A percentile compares a stretch with the other conserved stretches of the same genome.
Evolutionary conservation across 106 monocot genomes (phyloP).

Genomic region (Platanthera guangdongensis): DNA sequence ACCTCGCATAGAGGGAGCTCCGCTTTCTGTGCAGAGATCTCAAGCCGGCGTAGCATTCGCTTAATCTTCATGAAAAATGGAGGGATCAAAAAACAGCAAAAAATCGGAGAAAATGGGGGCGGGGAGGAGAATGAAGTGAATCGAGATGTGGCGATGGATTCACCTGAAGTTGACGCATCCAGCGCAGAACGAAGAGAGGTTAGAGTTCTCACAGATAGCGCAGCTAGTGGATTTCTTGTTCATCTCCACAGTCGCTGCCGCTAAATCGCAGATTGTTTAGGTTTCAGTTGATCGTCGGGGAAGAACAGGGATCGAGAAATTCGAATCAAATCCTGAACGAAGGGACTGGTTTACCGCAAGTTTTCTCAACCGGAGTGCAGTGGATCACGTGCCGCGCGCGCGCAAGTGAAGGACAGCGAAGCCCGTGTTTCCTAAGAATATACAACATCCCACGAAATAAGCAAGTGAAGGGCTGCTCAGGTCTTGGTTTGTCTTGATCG

Average conservation of each 20-base stretch:
- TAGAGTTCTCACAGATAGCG: conserved; percentile 60
- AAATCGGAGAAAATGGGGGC: background rate
- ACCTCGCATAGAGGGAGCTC: conserved; percentile 36
- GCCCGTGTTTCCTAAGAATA: too few species aligned
- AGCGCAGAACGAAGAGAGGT: conserved; percentile 65
- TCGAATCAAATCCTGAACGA: background rate
- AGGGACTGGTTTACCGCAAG: too few species aligned
- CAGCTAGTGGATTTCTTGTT: conserved; percentile 41
- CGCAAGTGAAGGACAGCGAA: too few species aligned
- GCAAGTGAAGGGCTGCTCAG: too few species aligned
- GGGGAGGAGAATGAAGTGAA: background rate
- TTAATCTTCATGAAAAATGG: conserved; percentile 33
- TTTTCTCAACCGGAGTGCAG: too few species aligned
- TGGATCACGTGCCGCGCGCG: too few species aligned
- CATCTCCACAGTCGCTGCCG: conserved; percentile 15
- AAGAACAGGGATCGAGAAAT: background rate
- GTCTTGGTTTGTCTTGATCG: too few species aligned
- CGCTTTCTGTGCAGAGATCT: conserved; percentile 35
- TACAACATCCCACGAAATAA: too few species aligned
- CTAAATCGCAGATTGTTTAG: background rate
- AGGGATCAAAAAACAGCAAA: background rate
- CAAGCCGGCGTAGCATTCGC: conserved; percentile 39
- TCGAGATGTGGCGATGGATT: background rate
- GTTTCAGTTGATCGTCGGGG: background rate
- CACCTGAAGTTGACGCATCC: conserved; percentile 79